Conservation (phyloP, 2,329 filamentous ascomycete species). For the Phialophora macrospora region DNA sequence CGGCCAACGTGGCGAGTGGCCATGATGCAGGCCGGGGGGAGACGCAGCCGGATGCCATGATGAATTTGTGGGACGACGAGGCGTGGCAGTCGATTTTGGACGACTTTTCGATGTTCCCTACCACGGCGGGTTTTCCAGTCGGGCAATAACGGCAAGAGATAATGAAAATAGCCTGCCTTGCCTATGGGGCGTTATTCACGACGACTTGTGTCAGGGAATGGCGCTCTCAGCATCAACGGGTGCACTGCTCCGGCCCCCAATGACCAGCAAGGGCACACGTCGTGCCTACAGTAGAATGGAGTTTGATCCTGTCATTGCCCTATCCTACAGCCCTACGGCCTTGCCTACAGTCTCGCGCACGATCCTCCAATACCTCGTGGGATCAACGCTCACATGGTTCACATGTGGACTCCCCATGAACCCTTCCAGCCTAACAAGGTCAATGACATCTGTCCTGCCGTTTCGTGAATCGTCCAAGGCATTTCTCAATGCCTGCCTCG, state of each 20-base stretch:
- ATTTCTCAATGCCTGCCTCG: conserved; percentile 35
- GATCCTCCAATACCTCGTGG: conserved; percentile 57
- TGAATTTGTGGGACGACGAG: conserved; percentile 15
- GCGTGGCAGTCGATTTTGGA: conserved; percentile 26
- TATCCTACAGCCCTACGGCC: conserved; percentile 6
- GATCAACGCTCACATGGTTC: conserved; percentile 54
- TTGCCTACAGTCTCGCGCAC: conserved; percentile 54
- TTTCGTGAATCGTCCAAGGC: background rate
- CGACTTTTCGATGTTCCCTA: conserved; percentile 23
- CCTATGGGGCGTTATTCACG: background rate
- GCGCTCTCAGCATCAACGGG: background rate
- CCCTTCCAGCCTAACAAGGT: conserved; percentile 49
- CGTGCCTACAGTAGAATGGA: background rate
- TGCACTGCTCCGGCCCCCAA: background rate
- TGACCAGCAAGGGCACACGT: background rate
- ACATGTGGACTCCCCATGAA: conserved; percentile 59
- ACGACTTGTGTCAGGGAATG: background rate
- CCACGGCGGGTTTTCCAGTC: conserved; percentile 7
- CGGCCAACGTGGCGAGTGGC: background rate
- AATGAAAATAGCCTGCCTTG: background rate
- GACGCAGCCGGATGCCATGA: conserved; percentile 2
- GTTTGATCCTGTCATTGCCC: background rate
- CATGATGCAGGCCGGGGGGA: background rate
- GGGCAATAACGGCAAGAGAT: background rate
- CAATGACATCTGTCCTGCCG: conserved; percentile 2